A percentile compares a stretch with the other conserved stretches of the same genome.
These are phyloP conservation scores for Umbelopsis sp. DNA, from an alignment of 192 early-diverging fungal genomes.

Conservation along the genomic window DNA sequence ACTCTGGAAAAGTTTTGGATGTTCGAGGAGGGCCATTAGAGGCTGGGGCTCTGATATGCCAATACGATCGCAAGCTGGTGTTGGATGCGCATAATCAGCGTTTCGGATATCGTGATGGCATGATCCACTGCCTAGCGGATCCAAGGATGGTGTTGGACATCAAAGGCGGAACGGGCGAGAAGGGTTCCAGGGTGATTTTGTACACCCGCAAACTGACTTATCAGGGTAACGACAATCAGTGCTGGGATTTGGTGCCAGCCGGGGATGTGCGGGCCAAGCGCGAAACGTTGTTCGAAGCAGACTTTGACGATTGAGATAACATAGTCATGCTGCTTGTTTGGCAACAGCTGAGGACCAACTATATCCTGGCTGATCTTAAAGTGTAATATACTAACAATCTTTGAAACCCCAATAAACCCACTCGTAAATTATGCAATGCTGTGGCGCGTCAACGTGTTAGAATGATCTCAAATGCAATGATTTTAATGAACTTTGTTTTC, in stretches of 20 bases:
- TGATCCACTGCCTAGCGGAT: slow-evolving; percentile 27
- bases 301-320: slow-evolving; percentile 25
- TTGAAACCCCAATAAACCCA: too few relatives aligned
- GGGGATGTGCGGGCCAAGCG: slow-evolving; percentile 29
- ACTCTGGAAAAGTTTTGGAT: slow-evolving; percentile 32
- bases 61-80: slow-evolving; percentile 34
- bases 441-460: background rate
- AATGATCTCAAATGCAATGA: background rate
- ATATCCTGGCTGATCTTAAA: too few relatives aligned
- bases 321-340: background rate
- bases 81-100: slow-evolving; percentile 36
- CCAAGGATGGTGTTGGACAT: slow-evolving; percentile 36
- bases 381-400: too few relatives aligned
- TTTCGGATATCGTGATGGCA: slow-evolving; percentile 39
- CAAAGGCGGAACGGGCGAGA: background rate
- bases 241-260: slow-evolving; percentile 41
- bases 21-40: slow-evolving; percentile 33
- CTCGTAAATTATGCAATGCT: background rate
- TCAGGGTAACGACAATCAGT: slow-evolving; percentile 29
- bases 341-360: too few relatives aligned
- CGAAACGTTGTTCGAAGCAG: slow-evolving; percentile 40
- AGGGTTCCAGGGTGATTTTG: slow-evolving; percentile 32
- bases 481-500: background rate
- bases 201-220: slow-evolving; percentile 28
- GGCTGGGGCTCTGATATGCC: slow-evolving; percentile 24